Evolutionary conservation across 2,329 filamentous ascomycete species (phyloP).

Genomic region (Septoria linicola): DNA sequence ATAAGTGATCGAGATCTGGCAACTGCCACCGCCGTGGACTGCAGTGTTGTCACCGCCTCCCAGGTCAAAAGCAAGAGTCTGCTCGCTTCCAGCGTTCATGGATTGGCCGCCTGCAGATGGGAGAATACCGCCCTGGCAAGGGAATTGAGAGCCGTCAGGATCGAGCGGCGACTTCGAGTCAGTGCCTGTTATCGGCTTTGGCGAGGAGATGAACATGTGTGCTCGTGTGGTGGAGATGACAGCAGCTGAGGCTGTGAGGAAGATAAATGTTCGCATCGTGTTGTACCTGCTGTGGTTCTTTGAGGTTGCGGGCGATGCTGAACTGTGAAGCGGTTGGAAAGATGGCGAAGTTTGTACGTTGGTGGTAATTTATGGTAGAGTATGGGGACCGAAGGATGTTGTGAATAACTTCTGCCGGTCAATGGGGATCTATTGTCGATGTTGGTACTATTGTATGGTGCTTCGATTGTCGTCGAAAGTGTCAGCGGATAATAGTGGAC

Average conservation of each 20-base stretch:
- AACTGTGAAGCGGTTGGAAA: no score
- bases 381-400: no score
- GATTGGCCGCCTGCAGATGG: constrained; percentile 49
- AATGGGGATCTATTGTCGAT: no score
- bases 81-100: constrained; percentile 63
- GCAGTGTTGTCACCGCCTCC: constrained; percentile 60
- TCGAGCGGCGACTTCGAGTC: constrained; percentile 63
- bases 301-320: no score
- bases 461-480: no score
- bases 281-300: neutral
- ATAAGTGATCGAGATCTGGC: constrained; percentile 82
- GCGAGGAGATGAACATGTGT: constrained; percentile 73
- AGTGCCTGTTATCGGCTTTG: constrained; percentile 58
- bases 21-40: constrained; percentile 86
- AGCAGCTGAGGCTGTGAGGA: neutral
- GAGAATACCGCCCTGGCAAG: constrained; percentile 68
- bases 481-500: no score
- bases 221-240: constrained; percentile 43
- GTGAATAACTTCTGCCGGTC: no score
- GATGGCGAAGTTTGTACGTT: no score
- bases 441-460: no score
- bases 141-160: constrained; percentile 65
- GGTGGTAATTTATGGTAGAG: no score
- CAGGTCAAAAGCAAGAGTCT: constrained; percentile 60
- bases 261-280: neutral